Conservation (phyloP, 2,329 filamentous ascomycete species). For the Nothophoma quercina region DNA sequence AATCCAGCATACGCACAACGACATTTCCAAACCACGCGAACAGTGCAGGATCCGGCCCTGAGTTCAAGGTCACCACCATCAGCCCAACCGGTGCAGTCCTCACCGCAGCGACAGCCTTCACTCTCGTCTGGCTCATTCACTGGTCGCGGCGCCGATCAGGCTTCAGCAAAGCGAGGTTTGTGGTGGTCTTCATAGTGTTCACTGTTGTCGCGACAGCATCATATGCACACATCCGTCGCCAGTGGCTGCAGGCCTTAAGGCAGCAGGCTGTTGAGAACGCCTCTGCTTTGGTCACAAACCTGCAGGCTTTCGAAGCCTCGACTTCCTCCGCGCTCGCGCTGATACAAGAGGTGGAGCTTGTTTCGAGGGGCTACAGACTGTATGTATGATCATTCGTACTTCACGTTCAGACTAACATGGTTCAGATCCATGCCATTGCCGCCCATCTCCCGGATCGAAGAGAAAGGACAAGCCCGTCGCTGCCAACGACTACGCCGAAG, state of each 20-base stretch:
- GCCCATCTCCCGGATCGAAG: constrained; percentile 90
- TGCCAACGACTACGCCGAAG: constrained; percentile 81
- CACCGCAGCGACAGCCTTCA: constrained; percentile 69
- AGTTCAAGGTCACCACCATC: constrained; percentile 56
- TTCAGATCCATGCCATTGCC: constrained; percentile 84
- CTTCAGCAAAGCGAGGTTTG: constrained; percentile 63
- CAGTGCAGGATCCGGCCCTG: constrained; percentile 32
- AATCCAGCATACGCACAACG: constrained; percentile 49
- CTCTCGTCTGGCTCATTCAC: constrained; percentile 71
- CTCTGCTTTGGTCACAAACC: constrained; percentile 72
- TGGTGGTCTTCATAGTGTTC: constrained; percentile 59
- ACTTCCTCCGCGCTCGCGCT: constrained; percentile 78
- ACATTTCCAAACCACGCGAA: constrained; percentile 37
- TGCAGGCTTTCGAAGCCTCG: constrained; percentile 82
- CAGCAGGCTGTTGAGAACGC: constrained; percentile 76
- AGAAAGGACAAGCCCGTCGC: constrained; percentile 77
- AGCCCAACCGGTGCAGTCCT: constrained; percentile 71
- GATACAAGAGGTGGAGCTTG: constrained; percentile 94
- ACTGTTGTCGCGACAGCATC: constrained; percentile 63
- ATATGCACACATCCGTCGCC: constrained; percentile 77
- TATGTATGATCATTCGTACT: constrained; percentile 54
- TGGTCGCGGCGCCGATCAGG: constrained; percentile 68
- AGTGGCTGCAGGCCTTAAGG: constrained; percentile 81
- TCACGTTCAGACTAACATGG: neutral
- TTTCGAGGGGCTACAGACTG: constrained; percentile 89